Evolutionary conservation across 1,284 basidiomycete species (phyloP).

Genomic region (Papiliotrema fonsecae): DNA sequence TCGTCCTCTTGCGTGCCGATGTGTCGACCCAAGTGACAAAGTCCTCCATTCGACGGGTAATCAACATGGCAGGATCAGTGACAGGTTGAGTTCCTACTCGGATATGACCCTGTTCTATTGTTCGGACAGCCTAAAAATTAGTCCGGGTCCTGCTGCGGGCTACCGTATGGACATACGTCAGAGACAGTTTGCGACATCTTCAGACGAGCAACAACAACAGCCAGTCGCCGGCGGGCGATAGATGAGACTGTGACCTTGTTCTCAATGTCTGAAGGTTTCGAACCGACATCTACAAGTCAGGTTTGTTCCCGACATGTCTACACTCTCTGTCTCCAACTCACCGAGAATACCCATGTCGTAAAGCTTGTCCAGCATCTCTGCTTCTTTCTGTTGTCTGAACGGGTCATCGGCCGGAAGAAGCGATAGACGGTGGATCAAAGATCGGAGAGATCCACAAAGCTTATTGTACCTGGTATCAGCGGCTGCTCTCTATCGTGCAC

Average conservation of each 20-base stretch:
- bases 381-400: slow-evolving; percentile 79
- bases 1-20: slow-evolving; percentile 90
- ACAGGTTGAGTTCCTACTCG: slow-evolving; percentile 94
- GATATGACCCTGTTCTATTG: slow-evolving; percentile 97
- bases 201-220: slow-evolving; percentile 84
- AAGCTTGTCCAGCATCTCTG: slow-evolving; percentile 82
- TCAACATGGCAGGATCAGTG: slow-evolving; percentile 93
- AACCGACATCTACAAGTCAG: slow-evolving; percentile 48
- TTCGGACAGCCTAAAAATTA: slow-evolving; percentile 72
- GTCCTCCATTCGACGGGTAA: slow-evolving; percentile 98
- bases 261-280: slow-evolving; percentile 84
- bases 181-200: slow-evolving; percentile 97
- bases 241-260: slow-evolving; percentile 93
- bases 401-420: slow-evolving; percentile 86
- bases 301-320: no score
- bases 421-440: slow-evolving; percentile 80
- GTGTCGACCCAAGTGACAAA: slow-evolving; percentile 99
- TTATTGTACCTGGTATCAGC: slow-evolving; percentile 76
- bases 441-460: slow-evolving; percentile 80
- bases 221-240: slow-evolving; percentile 84
- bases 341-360: slow-evolving; percentile 93
- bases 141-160: no score
- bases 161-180: slow-evolving; percentile 60
- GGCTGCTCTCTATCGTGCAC: not conserved
- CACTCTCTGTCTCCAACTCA: no score